These are phyloP conservation scores for Raddia guianensis DNA, from an alignment of 176 grass and related monocot species.

Conservation along the genomic window DNA sequence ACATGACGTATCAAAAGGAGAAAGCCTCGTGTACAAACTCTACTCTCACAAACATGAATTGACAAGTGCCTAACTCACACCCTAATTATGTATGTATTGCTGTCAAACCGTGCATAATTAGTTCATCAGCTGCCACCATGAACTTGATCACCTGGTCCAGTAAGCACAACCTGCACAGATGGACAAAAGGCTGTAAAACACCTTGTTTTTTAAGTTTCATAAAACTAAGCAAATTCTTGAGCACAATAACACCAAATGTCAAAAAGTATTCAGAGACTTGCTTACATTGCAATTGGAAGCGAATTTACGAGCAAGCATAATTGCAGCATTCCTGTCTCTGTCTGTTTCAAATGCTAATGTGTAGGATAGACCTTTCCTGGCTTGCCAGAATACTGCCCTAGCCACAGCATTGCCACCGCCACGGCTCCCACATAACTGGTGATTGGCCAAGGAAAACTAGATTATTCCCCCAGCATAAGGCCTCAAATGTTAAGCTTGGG, in stretches of 20 bases:
- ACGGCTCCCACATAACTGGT: conserved; percentile 82
- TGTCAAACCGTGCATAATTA: conserved; percentile 12
- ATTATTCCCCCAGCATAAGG: neutral
- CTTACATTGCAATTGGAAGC: conserved; percentile 87
- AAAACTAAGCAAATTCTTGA: neutral
- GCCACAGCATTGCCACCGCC: conserved; percentile 80
- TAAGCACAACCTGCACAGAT: conserved; percentile 59
- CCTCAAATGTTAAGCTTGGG: neutral
- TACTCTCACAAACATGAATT: conserved; percentile 46
- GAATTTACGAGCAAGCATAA: conserved; percentile 89
- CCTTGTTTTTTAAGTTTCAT: neutral
- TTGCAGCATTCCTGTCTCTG: conserved; percentile 85
- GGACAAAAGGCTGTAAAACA: neutral
- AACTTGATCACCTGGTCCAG: conserved; percentile 66
- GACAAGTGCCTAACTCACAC: conserved; percentile 52
- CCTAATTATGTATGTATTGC: conserved; percentile 48
- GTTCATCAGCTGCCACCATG: conserved; percentile 36
- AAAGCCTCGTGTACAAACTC: conserved; percentile 44
- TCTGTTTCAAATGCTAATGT: conserved; percentile 84
- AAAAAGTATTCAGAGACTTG: neutral
- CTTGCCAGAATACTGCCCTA: conserved; percentile 85
- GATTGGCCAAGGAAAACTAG: conserved; percentile 36
- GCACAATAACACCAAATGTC: neutral
- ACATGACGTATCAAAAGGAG: conserved; percentile 39
- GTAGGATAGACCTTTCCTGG: conserved; percentile 66